These are phyloP conservation scores for Colletotrichum limetticola DNA, from an alignment of 2,329 filamentous ascomycete species.

Conservation along the genomic window DNA sequence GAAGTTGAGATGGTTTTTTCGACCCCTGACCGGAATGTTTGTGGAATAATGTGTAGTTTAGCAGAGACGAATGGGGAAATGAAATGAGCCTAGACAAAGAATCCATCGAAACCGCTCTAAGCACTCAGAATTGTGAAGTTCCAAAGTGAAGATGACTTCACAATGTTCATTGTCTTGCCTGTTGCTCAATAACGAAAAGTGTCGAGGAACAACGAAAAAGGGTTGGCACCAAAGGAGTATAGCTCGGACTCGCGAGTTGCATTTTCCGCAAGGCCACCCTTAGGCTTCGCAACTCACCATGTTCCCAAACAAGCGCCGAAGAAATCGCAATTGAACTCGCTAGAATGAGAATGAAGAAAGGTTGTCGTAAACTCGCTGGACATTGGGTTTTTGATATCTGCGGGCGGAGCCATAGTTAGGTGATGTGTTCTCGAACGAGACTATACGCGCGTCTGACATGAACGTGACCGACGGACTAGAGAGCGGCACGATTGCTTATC, in stretches of 20 bases:
- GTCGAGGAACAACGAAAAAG: not conserved
- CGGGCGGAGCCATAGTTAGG: no score
- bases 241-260: conserved; percentile 8
- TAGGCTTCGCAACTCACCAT: not conserved
- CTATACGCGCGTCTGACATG: not conserved
- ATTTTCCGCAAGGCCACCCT: not conserved
- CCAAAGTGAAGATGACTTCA: no score
- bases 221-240: not conserved
- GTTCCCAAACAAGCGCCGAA: not conserved
- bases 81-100: not conserved
- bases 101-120: not conserved
- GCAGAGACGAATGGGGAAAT: not conserved
- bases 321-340: not conserved
- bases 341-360: not conserved
- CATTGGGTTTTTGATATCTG: not conserved
- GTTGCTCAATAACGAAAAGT: not conserved
- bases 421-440: not conserved
- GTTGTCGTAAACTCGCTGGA: not conserved
- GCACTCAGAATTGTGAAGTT: no score
- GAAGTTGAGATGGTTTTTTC: not conserved
- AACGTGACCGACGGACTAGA: not conserved
- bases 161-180: no score
- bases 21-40: not conserved
- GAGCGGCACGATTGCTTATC: not conserved
- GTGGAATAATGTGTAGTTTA: not conserved